phyloP scores from a whole-genome alignment of 257 asterid genomes.

The Solanum boliviense region DNA sequence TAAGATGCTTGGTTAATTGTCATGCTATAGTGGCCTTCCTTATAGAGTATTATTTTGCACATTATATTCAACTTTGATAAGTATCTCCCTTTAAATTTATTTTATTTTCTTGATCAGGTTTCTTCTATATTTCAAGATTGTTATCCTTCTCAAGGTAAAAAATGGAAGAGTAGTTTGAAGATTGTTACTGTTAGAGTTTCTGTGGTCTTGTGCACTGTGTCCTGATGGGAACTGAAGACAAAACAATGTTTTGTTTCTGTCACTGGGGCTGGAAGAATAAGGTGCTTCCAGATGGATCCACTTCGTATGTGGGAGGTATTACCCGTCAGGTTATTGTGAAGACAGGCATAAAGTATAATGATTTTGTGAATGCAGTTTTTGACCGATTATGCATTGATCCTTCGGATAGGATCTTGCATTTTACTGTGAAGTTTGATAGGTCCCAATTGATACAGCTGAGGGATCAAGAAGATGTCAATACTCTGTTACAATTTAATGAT shows the following conservation, averaged over 20 bases:
- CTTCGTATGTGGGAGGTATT: background rate
- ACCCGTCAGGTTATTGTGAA: background rate
- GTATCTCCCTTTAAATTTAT: background rate
- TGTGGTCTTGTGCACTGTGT: background rate
- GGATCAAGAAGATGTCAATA: background rate
- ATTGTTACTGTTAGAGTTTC: background rate
- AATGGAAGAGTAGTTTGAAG: background rate
- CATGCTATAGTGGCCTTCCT: background rate
- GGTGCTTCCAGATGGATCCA: background rate
- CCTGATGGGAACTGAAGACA: background rate
- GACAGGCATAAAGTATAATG: background rate
- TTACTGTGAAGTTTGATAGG: background rate
- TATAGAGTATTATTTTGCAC: background rate
- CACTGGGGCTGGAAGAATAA: background rate
- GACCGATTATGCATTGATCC: background rate
- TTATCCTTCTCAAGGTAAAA: background rate
- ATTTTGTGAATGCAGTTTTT: background rate
- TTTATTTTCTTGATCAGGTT: background rate
- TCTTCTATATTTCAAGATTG: background rate
- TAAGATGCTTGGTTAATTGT: background rate
- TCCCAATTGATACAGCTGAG: conserved; percentile 6
- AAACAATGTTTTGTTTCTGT: background rate
- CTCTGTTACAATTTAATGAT: background rate
- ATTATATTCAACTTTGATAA: background rate
- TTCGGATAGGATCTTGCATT: background rate